A percentile compares a stretch with the other conserved stretches of the same genome.
phyloP scores from a whole-genome alignment of 371 early-diverging fungal species.

The Phascolomyces articulosus region DNA sequence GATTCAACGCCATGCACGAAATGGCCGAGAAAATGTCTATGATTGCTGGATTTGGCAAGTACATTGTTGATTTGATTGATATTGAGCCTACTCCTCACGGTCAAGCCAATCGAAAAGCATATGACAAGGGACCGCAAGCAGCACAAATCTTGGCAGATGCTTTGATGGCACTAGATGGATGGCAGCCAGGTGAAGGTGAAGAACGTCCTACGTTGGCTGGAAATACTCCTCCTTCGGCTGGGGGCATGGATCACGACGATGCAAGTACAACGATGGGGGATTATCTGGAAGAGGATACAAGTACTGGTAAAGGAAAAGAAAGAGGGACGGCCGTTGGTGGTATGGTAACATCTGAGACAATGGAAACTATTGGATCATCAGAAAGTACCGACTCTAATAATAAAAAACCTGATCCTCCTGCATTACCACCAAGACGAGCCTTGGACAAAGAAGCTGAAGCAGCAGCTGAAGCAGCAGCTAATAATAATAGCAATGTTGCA shows the following conservation, averaged over 20 bases:
- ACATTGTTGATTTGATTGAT: constrained; percentile 46
- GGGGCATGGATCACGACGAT: too few species aligned
- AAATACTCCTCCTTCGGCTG: not conserved
- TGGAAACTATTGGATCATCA: not conserved
- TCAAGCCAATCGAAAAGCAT: constrained; percentile 27
- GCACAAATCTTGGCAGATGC: constrained; percentile 44
- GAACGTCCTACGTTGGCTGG: constrained; percentile 38
- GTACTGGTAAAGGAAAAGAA: not conserved
- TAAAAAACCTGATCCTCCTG: constrained; percentile 11
- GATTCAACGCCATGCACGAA: constrained; percentile 52
- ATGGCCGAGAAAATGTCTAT: constrained; percentile 48
- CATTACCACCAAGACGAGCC: constrained; percentile 12
- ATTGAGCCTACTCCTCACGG: constrained; percentile 41
- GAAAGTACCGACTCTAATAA: not conserved
- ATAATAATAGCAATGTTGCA: constrained; percentile 10
- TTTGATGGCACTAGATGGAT: constrained; percentile 39
- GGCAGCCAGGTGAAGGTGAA: constrained; percentile 41
- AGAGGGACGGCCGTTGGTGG: not conserved
- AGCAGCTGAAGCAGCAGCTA: constrained; percentile 16
- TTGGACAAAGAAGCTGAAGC: constrained; percentile 6
- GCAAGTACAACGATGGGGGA: constrained; percentile 1
- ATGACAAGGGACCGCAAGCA: constrained; percentile 39
- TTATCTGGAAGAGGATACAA: not conserved
- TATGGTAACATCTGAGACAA: not conserved
- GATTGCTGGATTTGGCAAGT: constrained; percentile 54